Conservation (phyloP, 805 yeast genomes). For the Wickerhamiella kazuoi region DNA sequence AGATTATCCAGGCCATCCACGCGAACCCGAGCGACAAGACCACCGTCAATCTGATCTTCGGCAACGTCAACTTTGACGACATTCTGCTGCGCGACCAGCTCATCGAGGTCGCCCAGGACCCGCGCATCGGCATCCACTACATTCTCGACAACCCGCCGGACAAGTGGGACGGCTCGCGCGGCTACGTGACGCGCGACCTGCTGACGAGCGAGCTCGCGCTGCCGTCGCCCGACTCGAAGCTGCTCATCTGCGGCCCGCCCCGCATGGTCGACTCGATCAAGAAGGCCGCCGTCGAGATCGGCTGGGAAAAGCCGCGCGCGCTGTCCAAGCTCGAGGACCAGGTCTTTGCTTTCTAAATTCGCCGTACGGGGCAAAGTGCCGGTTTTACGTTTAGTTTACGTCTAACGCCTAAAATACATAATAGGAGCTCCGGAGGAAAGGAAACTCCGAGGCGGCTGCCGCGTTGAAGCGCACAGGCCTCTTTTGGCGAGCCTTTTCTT, state of each 20-base stretch:
- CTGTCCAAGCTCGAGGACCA: conserved; percentile 82
- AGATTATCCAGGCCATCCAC: conserved; percentile 67
- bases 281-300: conserved; percentile 56
- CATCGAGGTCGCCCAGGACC: conserved; percentile 36
- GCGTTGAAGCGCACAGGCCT: too few relatives aligned
- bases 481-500: too few relatives aligned
- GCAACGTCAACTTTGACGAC: conserved; percentile 64
- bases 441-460: too few relatives aligned
- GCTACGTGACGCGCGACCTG: conserved; percentile 63
- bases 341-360: conserved; percentile 70
- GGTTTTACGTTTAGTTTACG: too few relatives aligned
- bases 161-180: conserved; percentile 60
- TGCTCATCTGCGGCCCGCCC: conserved; percentile 87
- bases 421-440: too few relatives aligned
- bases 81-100: conserved; percentile 67
- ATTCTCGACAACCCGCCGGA: conserved; percentile 56
- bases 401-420: too few relatives aligned
- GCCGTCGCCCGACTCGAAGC: conserved; percentile 41
- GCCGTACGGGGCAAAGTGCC: too few relatives aligned
- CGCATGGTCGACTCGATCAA: conserved; percentile 77
- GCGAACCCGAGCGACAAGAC: conserved; percentile 65
- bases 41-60: conserved; percentile 56
- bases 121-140: conserved; percentile 43
- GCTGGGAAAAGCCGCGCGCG: conserved; percentile 72
- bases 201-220: conserved; percentile 46